These are phyloP conservation scores for Lepidium africanum DNA, from an alignment of 345 rosid genomes.

Conservation along the genomic window DNA sequence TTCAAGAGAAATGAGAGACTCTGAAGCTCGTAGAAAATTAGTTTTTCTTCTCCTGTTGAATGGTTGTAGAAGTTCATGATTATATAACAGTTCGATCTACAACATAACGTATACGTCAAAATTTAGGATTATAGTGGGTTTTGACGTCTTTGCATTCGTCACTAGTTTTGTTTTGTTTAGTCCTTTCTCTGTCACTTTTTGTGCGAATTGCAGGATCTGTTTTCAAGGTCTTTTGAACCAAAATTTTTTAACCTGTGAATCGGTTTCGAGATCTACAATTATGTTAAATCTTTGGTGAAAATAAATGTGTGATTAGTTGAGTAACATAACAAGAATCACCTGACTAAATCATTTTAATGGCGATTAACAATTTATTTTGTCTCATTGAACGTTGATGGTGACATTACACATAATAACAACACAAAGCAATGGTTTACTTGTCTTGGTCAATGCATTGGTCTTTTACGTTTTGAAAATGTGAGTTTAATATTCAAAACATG, in stretches of 20 bases:
- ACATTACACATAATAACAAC: too few relatives aligned
- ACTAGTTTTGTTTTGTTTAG: not conserved
- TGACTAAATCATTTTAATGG: not conserved
- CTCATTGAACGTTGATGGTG: too few relatives aligned
- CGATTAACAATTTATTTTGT: not conserved
- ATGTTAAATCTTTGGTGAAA: not conserved
- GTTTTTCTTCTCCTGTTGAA: not conserved
- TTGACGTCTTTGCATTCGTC: constrained; percentile 16
- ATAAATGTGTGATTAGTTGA: not conserved
- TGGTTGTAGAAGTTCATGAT: not conserved
- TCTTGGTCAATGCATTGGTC: not conserved
- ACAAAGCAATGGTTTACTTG: not conserved
- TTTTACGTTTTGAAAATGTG: not conserved
- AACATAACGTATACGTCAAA: not conserved
- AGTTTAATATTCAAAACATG: not conserved
- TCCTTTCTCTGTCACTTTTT: not conserved
- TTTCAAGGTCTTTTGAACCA: not conserved
- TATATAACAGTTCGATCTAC: not conserved
- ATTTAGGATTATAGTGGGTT: not conserved
- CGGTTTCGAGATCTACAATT: not conserved
- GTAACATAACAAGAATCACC: not conserved
- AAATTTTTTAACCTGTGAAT: not conserved
- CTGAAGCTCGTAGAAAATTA: not conserved
- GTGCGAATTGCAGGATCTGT: not conserved
- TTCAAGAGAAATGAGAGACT: not conserved